Evolutionary conservation across 352 stramenopile genomes (phyloP), one percentile per base, ranked within the genome.

Genomic region (Aphanomyces astaci): DNA sequence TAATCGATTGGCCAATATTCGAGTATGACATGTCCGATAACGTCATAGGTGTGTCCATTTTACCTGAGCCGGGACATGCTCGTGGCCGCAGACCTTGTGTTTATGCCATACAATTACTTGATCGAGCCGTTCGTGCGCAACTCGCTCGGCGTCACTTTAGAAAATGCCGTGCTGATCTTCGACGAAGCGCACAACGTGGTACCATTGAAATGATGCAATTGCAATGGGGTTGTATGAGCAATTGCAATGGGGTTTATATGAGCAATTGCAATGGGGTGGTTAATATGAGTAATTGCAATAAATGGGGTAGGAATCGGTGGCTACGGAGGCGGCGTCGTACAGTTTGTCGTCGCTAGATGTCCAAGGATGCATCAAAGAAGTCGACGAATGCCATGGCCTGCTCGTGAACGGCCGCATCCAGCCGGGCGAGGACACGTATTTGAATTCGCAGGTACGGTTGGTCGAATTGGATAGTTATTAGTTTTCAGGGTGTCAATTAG

Each of bases 171-270:
- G 24, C 74, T 99, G 0, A 98, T 99, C 57, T 98, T 99, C 69
- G 98, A 99, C 71, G 98, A 99, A 78, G 97, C 97, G 2, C 98
- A 99, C 83, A 99, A 99, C 76, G 81, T 99, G 56, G 96, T 98
- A 82, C 36, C 77, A 64, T 28, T 73, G 15, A 64, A 79, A 71
- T 25, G 82, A 84, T 70, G 75, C 72, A 10, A 9, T 32, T 32
- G 64, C 15, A 45, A 51, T 45, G 0, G 55, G 19, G 1, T 17
- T 27, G 24, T 19, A 57, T 0, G 0, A 27, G 49, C 65, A 7
- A 7, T 5, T 63, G 10, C 30, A 48, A 25, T 63, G 30, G n/a
- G 13, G n/a, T 70, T 17, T n/a, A n/a, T n/a, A 4, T 45, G 39
- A 66, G 11, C 25, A 28, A 3, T 60, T 66, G 22, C 40, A 49